Evolutionary conservation across 495 filamentous ascomycete genomes (phyloP).

Genomic region (Chaetomium tenue): DNA sequence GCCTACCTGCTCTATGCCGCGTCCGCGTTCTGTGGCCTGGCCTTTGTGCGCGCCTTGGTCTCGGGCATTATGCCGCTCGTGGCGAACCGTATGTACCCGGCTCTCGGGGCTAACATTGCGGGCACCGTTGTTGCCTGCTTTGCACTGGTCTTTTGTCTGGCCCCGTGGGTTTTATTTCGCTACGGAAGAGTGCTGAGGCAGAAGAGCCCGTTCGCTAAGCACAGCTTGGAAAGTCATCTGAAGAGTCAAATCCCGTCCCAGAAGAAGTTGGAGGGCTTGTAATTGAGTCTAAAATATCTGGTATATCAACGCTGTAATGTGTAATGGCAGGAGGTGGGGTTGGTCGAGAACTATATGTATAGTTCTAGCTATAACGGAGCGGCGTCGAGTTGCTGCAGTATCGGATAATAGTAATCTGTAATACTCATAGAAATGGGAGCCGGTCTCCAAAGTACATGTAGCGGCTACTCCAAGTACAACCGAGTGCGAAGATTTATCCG

Average conservation of each 20-base stretch:
- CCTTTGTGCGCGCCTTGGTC: conserved; percentile 1
- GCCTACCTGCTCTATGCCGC: not conserved
- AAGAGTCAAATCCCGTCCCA: not conserved
- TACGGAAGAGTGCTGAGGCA: not conserved
- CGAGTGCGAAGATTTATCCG: no score
- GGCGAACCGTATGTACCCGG: not conserved
- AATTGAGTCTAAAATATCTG: no score
- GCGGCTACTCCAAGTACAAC: no score
- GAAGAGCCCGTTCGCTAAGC: conserved; percentile 6
- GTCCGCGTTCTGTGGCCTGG: conserved; percentile 1
- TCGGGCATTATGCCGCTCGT: conserved; percentile 1
- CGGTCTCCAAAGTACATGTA: no score
- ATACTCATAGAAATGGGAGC: no score
- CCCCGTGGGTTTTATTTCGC: not conserved
- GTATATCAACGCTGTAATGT: not conserved
- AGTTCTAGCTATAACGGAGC: no score
- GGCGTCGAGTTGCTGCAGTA: no score
- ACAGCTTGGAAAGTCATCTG: conserved; percentile 8
- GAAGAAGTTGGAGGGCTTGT: not conserved
- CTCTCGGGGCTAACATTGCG: not conserved
- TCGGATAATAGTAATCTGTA: no score
- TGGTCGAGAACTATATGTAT: no score
- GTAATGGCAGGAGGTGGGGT: no score
- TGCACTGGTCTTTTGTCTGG: not conserved
- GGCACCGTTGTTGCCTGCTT: conserved; percentile 3